Percentiles rank a stretch among this genome's conserved stretches.
These are phyloP conservation scores for Furcasterigmium furcatum DNA, from an alignment of 2,329 filamentous ascomycete species.

Conservation along the genomic window DNA sequence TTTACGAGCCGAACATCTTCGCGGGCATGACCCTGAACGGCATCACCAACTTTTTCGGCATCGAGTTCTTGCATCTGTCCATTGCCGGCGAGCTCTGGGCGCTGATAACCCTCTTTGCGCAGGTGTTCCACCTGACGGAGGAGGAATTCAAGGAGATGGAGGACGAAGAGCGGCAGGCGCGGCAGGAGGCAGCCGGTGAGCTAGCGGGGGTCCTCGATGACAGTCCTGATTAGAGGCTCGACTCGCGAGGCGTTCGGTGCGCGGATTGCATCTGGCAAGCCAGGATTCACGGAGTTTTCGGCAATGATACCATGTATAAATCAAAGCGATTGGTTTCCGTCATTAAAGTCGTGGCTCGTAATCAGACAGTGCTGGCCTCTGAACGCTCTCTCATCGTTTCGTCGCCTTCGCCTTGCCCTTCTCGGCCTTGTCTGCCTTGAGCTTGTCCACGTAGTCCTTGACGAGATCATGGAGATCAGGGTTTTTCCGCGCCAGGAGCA, in stretches of 20 bases:
- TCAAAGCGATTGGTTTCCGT: neutral
- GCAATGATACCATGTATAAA: neutral
- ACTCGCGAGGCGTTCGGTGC: no score
- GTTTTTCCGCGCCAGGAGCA: slow-evolving; percentile 84
- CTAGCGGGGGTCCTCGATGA: no score
- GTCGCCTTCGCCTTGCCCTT: slow-evolving; percentile 6
- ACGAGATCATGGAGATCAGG: slow-evolving; percentile 78
- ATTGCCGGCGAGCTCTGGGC: slow-evolving; percentile 44
- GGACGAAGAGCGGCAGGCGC: no score
- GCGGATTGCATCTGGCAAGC: no score
- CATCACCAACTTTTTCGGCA: slow-evolving; percentile 40
- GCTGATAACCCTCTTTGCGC: slow-evolving; percentile 30
- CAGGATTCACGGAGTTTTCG: no score
- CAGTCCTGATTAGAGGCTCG: neutral
- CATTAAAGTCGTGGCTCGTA: neutral
- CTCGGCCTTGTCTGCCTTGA: slow-evolving; percentile 39
- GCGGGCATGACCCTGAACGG: slow-evolving; percentile 34
- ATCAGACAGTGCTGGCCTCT: neutral
- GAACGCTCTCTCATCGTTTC: neutral
- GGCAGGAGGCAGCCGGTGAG: slow-evolving; percentile 6
- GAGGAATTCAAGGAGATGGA: slow-evolving; percentile 38
- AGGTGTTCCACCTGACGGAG: slow-evolving; percentile 36
- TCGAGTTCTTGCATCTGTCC: slow-evolving; percentile 41
- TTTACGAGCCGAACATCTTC: slow-evolving; percentile 33
- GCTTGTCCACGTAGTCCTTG: slow-evolving; percentile 61